Evolutionary conservation across 495 filamentous ascomycete species (phyloP), one percentile per base, ranked within the genome.

Genomic region (Parachaetomium inaequale): DNA sequence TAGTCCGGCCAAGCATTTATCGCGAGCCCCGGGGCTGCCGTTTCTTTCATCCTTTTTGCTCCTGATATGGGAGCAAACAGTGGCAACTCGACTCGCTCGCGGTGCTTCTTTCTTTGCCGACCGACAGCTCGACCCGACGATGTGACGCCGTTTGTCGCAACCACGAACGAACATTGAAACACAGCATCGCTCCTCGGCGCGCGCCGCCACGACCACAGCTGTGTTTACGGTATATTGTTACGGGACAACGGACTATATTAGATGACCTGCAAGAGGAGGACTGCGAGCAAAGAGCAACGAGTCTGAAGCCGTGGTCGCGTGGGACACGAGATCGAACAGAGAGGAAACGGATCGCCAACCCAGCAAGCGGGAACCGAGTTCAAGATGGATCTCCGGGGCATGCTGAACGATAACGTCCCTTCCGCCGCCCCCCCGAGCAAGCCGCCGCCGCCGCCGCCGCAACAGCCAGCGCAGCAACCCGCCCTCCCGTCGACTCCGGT

Each of bases 321-420:
- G 56, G 54, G 42, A 62, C 12, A 50, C 45, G 1, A 17, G 36
- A 31, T 10, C 8, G 28, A 23, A 45, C 54, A 23, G 49, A 52
- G 4, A 31, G 43, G 11, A 14, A 40, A 38, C 7, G 15, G 32
- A 32, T 34, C 59, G 12, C 38, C 26, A 31, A 34, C 53, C 43
- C 50, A 19, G 31, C 23, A 15, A 25, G n/a, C 43, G 28, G 15
- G 45, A 28, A 36, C 17, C 17, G 29, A 14, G 1, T 23, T 58
- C 68, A 76, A 63, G 58, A 86, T 86, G 83, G 82, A 86, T 76
- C 73, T 86, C 61, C 72, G 76, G 68, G 77, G 75, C 19, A 82
- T 86, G 70, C 72, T 86, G 59, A 85, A 84, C 73, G 76, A 72
- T 54, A 74, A 64, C 56, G 69, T 60, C 11, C 68, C 70, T 28